phyloP scores from a whole-genome alignment of 331 rosid genomes.

The Malus hybrid region DNA sequence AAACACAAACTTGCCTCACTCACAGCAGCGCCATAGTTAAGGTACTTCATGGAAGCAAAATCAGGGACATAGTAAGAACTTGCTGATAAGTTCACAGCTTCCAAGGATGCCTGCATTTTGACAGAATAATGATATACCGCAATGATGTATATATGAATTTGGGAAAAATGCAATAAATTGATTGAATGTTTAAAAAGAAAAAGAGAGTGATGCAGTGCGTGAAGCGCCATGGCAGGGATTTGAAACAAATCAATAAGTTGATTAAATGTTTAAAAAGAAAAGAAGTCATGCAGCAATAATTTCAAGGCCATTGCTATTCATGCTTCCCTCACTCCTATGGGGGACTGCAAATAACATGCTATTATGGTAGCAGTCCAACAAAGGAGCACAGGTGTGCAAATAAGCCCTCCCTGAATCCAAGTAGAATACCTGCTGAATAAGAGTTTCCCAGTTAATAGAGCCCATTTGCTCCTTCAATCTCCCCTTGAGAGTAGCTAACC shows the following conservation, averaged over 20 bases:
- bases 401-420: neutral
- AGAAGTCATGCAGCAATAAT: neutral
- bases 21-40: slow-evolving; percentile 84
- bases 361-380: neutral
- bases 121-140: neutral
- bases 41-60: slow-evolving; percentile 33
- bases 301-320: neutral
- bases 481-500: slow-evolving; percentile 57
- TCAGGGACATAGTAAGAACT: slow-evolving; percentile 51
- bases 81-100: slow-evolving; percentile 64
- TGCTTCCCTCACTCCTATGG: neutral
- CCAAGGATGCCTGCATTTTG: slow-evolving; percentile 56
- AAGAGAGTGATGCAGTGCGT: neutral
- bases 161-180: neutral
- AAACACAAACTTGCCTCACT: slow-evolving; percentile 57
- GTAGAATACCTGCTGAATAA: slow-evolving; percentile 58
- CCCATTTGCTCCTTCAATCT: slow-evolving; percentile 48
- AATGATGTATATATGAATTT: neutral
- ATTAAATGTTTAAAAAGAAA: neutral
- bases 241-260: neutral
- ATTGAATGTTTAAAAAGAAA: too few relatives aligned
- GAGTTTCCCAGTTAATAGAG: slow-evolving; percentile 64
- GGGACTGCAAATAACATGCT: neutral
- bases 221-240: neutral
- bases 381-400: neutral